phyloP scores from a whole-genome alignment of 345 rosid genomes.

The Nephelium lappaceum region DNA sequence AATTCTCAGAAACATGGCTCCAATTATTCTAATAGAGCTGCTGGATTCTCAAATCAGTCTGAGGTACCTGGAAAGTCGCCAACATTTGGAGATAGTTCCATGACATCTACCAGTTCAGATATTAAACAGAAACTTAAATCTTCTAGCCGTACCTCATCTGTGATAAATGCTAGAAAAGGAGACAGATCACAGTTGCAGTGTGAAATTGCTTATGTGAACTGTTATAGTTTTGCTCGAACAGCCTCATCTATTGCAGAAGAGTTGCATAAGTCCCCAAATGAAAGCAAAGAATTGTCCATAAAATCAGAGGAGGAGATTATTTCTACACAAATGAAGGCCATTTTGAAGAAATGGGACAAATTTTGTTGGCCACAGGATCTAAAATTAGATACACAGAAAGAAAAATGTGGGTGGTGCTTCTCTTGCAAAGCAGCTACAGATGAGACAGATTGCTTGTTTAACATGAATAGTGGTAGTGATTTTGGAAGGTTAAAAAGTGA shows the following conservation, averaged over 20 bases:
- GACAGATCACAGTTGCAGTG: constrained; percentile 31
- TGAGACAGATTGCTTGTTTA: constrained; percentile 71
- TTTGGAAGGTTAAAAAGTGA: constrained; percentile 47
- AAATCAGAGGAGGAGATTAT: constrained; percentile 73
- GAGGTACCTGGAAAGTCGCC: constrained; percentile 26
- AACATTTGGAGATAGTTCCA: constrained; percentile 26
- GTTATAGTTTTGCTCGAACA: constrained; percentile 70
- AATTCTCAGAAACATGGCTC: constrained; percentile 43
- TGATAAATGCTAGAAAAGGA: constrained; percentile 33
- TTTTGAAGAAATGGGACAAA: constrained; percentile 62
- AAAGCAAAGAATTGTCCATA: constrained; percentile 36
- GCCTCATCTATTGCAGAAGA: constrained; percentile 72
- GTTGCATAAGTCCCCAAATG: constrained; percentile 53
- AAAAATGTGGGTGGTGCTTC: constrained; percentile 98
- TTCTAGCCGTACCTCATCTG: constrained; percentile 32
- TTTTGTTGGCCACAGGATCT: constrained; percentile 61
- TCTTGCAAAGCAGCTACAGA: constrained; percentile 59
- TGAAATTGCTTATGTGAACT: constrained; percentile 60
- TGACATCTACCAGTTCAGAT: constrained; percentile 42
- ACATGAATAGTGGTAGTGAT: constrained; percentile 50
- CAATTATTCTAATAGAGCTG: constrained; percentile 18
- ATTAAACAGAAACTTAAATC: constrained; percentile 36
- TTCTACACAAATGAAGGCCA: constrained; percentile 70
- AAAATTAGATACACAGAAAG: constrained; percentile 52
- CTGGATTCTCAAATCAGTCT: constrained; percentile 34